A percentile compares a stretch with the other conserved stretches of the same genome.
phyloP scores from a whole-genome alignment of 1,139 yeast genomes.

The Taphrina confusa region DNA sequence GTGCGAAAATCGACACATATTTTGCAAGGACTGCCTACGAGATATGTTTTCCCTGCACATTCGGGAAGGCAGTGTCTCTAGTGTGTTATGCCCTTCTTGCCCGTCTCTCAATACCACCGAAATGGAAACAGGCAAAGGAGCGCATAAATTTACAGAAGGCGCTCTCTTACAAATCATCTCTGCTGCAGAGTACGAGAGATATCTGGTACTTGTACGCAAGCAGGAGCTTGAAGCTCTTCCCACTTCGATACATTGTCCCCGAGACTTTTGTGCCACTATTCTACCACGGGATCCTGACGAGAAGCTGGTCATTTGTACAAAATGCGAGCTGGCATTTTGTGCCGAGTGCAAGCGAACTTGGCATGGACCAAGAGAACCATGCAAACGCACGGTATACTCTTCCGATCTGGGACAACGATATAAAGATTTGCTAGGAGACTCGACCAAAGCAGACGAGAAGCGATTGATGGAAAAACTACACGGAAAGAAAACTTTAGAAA shows the following conservation, averaged over 20 bases:
- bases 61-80: constrained; percentile 29
- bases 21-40: constrained; percentile 31
- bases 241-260: constrained; percentile 29
- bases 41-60: constrained; percentile 32
- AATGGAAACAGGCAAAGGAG: neutral
- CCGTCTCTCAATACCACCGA: neutral
- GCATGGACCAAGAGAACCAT: constrained; percentile 33
- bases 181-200: constrained; percentile 18
- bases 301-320: constrained; percentile 32
- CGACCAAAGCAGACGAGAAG: constrained; percentile 10
- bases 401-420: constrained; percentile 19
- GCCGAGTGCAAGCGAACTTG: constrained; percentile 28
- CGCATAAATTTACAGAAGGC: neutral
- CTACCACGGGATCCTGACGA: constrained; percentile 34
- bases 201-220: constrained; percentile 14
- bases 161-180: constrained; percentile 11
- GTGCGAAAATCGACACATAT: constrained; percentile 18
- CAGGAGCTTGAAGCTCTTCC: constrained; percentile 33
- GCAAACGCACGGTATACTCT: constrained; percentile 19
- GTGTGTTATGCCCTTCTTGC: constrained; percentile 26
- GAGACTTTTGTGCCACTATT: constrained; percentile 28
- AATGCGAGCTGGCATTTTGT: constrained; percentile 32
- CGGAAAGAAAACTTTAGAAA: constrained; percentile 27
- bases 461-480: constrained; percentile 24
- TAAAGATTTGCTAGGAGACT: constrained; percentile 7